Evolutionary conservation across 495 filamentous ascomycete genomes (phyloP).

Genomic region (Glonium stellatum): DNA sequence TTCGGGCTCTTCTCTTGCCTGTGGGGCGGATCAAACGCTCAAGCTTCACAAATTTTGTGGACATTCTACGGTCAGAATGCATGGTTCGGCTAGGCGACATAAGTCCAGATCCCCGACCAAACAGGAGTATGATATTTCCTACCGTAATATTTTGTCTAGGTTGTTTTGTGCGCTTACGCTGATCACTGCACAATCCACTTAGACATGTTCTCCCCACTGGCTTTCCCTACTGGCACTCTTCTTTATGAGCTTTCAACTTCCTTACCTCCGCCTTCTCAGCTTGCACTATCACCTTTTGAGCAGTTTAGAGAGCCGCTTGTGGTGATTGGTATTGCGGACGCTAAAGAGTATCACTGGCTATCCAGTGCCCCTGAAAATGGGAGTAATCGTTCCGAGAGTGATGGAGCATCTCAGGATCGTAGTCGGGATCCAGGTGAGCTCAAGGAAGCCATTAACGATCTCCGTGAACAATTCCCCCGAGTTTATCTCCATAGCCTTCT

Average conservation of each 20-base stretch:
- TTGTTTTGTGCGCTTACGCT: conserved; percentile 29
- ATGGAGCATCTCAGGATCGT: not conserved
- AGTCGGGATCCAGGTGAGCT: conserved; percentile 47
- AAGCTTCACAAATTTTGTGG: conserved; percentile 71
- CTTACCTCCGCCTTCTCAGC: conserved; percentile 66
- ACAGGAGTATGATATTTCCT: conserved; percentile 62
- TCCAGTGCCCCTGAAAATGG: conserved; percentile 15
- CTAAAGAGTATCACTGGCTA: conserved; percentile 23
- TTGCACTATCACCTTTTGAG: conserved; percentile 77
- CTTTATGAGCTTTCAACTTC: conserved; percentile 84
- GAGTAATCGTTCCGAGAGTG: not conserved
- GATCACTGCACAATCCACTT: conserved; percentile 15
- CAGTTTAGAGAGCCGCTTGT: conserved; percentile 72
- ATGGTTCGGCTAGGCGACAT: conserved; percentile 85
- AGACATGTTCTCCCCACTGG: conserved; percentile 95
- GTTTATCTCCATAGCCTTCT: conserved; percentile 71
- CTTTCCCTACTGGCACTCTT: conserved; percentile 81
- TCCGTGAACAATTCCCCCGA: conserved; percentile 61
- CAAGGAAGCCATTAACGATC: conserved; percentile 51
- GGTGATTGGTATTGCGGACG: conserved; percentile 70
- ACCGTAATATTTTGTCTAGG: not conserved
- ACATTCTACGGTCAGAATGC: conserved; percentile 69
- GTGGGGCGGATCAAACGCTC: conserved; percentile 77
- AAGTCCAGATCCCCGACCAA: conserved; percentile 76
- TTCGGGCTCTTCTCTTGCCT: conserved; percentile 76